phyloP scores from a whole-genome alignment of 1,284 basidiomycete genomes.

The Prillingera fragicola region DNA sequence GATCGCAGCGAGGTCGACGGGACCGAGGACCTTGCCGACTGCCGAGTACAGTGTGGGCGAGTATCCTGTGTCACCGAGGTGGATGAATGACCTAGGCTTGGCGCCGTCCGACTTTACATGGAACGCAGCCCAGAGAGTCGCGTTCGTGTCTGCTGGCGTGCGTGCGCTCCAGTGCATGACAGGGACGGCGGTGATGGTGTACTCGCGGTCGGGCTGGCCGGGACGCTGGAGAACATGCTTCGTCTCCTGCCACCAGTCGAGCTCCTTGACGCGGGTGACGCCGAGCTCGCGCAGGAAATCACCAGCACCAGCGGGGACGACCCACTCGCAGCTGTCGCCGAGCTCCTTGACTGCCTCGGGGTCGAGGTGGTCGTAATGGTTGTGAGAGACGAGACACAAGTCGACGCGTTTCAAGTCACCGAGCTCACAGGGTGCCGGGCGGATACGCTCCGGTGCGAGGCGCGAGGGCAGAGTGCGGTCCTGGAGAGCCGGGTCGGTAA shows the following conservation, averaged over 20 bases:
- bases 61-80: conserved; percentile 50
- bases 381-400: conserved; percentile 50
- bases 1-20: conserved; percentile 49
- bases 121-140: conserved; percentile 49
- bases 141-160: conserved; percentile 50
- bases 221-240: conserved; percentile 25
- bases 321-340: conserved; percentile 44
- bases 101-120: conserved; percentile 40
- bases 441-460: conserved; percentile 47
- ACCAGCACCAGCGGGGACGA: conserved; percentile 42
- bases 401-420: conserved; percentile 48
- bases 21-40: conserved; percentile 48
- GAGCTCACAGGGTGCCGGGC: conserved; percentile 47
- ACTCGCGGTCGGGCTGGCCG: conserved; percentile 27
- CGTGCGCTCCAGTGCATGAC: conserved; percentile 52
- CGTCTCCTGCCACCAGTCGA: conserved; percentile 47
- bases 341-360: conserved; percentile 41
- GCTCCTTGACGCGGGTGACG: conserved; percentile 41
- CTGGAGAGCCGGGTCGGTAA: conserved; percentile 52
- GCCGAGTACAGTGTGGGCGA: conserved; percentile 47
- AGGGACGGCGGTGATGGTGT: conserved; percentile 41
- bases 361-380: conserved; percentile 48
- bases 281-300: conserved; percentile 37
- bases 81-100: conserved; percentile 45
- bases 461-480: conserved; percentile 47